Percentiles rank a stretch among this genome's conserved stretches.
Evolutionary conservation across 2,329 filamentous ascomycete genomes (phyloP).

Genomic region (Monilinia polystroma): DNA sequence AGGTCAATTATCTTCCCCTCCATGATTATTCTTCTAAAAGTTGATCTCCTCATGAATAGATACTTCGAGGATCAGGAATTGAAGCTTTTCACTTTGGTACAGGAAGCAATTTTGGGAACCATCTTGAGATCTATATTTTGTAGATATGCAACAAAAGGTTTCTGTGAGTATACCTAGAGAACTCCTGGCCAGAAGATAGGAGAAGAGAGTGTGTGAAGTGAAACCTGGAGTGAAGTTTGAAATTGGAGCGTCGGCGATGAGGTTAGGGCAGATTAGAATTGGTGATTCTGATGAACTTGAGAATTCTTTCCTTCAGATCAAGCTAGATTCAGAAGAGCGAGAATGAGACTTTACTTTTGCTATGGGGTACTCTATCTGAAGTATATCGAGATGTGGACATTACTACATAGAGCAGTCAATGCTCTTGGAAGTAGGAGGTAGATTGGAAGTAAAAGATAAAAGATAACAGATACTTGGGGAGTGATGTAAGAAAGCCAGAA

Average conservation of each 20-base stretch:
- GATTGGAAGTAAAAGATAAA: neutral
- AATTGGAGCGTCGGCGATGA: neutral
- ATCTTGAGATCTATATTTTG: neutral
- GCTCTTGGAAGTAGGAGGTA: neutral
- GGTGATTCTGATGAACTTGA: neutral
- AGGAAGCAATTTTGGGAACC: accelerated
- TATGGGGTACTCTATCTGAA: too few relatives aligned
- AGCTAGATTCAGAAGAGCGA: neutral
- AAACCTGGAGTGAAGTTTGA: neutral
- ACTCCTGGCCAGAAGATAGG: neutral
- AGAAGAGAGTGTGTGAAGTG: neutral
- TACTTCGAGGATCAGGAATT: neutral
- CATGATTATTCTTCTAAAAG: neutral
- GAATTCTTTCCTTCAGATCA: neutral
- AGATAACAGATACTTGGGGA: neutral
- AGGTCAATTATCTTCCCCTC: too few relatives aligned
- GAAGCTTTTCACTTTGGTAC: neutral
- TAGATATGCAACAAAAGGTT: conserved; percentile 6
- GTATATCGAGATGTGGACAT: neutral
- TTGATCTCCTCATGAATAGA: neutral
- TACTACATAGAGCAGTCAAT: neutral
- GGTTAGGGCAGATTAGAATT: neutral
- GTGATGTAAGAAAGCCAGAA: neutral
- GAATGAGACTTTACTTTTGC: neutral
- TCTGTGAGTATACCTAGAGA: neutral